A percentile compares a stretch with the other conserved stretches of the same genome.
phyloP scores from a whole-genome alignment of 179 eudicot genomes.

The Monotropa hypopitys region DNA sequence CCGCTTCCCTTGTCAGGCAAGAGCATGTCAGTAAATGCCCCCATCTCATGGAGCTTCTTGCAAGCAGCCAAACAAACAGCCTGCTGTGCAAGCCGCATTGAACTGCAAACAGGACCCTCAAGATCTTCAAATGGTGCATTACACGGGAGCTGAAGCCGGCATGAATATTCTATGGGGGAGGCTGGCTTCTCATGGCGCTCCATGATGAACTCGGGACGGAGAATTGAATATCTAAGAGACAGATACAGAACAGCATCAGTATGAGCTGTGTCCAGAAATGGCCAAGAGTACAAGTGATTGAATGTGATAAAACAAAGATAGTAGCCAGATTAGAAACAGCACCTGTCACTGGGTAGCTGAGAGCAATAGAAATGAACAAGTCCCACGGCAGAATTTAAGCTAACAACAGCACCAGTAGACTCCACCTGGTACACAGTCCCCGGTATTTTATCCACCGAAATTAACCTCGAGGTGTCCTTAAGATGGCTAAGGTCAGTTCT shows the following conservation, averaged over 20 bases:
- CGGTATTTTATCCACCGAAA: constrained; percentile 45
- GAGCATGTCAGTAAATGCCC: constrained; percentile 98
- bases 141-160: constrained; percentile 97
- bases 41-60: constrained; percentile 99
- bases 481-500: constrained; percentile 93
- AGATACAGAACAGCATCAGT: background rate
- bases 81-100: constrained; percentile 95
- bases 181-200: constrained; percentile 81
- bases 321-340: constrained; percentile 6
- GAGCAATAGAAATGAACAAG: constrained; percentile 91
- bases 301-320: background rate
- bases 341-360: constrained; percentile 97
- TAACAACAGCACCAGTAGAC: constrained; percentile 97
- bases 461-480: constrained; percentile 48
- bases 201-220: constrained; percentile 94
- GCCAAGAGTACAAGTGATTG: background rate
- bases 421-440: constrained; percentile 79
- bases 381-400: constrained; percentile 97
- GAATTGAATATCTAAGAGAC: constrained; percentile 72
- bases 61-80: constrained; percentile 98
- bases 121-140: constrained; percentile 92
- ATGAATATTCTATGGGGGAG: constrained; percentile 70
- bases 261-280: background rate
- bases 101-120: constrained; percentile 84
- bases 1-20: constrained; percentile 96